Conservation (phyloP, 805 yeast genomes). For the Teunomyces tritomae region DNA sequence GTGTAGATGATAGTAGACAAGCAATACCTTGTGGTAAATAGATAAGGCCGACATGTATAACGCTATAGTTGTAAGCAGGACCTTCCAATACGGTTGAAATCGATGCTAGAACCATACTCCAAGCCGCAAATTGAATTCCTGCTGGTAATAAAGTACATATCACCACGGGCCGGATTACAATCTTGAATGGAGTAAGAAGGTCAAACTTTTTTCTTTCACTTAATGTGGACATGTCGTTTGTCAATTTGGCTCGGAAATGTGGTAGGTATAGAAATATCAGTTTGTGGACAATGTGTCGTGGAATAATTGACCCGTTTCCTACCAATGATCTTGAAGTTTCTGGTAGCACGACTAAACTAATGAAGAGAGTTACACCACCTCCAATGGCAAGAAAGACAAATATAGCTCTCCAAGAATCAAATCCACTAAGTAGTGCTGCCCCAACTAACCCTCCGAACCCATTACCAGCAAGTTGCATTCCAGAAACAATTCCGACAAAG, state of each 20-base stretch:
- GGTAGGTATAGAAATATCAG: slow-evolving; percentile 42
- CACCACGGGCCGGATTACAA: slow-evolving; percentile 45
- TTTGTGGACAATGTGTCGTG: slow-evolving; percentile 37
- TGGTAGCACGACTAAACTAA: slow-evolving; percentile 43
- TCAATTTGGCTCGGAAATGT: slow-evolving; percentile 7
- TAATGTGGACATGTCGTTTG: slow-evolving; percentile 10
- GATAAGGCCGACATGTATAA: slow-evolving; percentile 64
- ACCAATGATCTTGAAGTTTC: slow-evolving; percentile 73
- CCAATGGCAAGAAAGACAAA: slow-evolving; percentile 73
- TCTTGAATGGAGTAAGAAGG: slow-evolving; percentile 33
- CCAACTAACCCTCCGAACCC: slow-evolving; percentile 77
- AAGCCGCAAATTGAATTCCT: slow-evolving; percentile 62
- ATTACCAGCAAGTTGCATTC: slow-evolving; percentile 67
- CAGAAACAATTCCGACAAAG: slow-evolving; percentile 62
- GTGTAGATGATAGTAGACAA: slow-evolving; percentile 57
- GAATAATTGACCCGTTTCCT: slow-evolving; percentile 72
- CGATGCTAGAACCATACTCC: slow-evolving; percentile 70
- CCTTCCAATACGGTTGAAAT: slow-evolving; percentile 53
- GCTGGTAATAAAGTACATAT: slow-evolving; percentile 51
- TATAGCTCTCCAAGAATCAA: slow-evolving; percentile 65
- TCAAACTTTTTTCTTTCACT: slow-evolving; percentile 5
- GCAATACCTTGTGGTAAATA: slow-evolving; percentile 75
- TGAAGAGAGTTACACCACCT: slow-evolving; percentile 45
- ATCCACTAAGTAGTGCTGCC: slow-evolving; percentile 37
- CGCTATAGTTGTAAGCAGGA: slow-evolving; percentile 47